Percentiles rank a stretch among this genome's conserved stretches.
These are phyloP conservation scores for Fistulinella prunicolor DNA, from an alignment of 768 basidiomycete genomes.

Conservation along the genomic window DNA sequence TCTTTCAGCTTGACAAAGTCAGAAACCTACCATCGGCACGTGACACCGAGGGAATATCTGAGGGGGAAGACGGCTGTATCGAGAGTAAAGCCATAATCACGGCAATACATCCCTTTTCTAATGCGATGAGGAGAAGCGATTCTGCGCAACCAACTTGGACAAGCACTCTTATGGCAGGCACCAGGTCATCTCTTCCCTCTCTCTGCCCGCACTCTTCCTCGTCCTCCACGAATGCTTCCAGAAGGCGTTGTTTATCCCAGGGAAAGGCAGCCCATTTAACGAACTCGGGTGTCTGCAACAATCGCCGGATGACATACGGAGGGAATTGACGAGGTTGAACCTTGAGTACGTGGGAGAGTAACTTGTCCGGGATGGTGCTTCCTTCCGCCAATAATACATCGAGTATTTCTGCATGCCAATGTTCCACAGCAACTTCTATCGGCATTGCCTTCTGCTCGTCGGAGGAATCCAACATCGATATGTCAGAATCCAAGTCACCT, in stretches of 20 bases:
- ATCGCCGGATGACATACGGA: not conserved
- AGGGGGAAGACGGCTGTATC: not conserved
- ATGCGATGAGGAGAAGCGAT: conserved; percentile 3
- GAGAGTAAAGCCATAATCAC: not conserved
- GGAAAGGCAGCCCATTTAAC: not conserved
- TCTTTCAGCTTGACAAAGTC: too few species aligned
- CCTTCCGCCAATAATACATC: not conserved
- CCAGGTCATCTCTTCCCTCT: not conserved
- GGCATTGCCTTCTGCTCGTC: not conserved
- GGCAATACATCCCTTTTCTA: conserved; percentile 3
- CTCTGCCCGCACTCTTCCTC: not conserved
- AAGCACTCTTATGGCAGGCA: not conserved
- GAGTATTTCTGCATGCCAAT: not conserved
- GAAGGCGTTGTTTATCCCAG: not conserved
- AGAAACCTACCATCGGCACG: too few species aligned
- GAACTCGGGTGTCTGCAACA: conserved; percentile 1
- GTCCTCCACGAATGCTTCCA: conserved; percentile 1
- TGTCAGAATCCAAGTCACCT: too few species aligned
- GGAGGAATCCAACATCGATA: not conserved
- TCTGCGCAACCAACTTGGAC: conserved; percentile 2
- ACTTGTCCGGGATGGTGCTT: not conserved
- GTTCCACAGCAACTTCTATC: not conserved
- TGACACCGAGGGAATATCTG: too few species aligned
- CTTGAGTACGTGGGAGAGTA: not conserved
- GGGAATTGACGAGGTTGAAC: not conserved